Evolutionary conservation across 257 asterid genomes (phyloP), one percentile per base, ranked within the genome.

Genomic region (Agastache rugosa): DNA sequence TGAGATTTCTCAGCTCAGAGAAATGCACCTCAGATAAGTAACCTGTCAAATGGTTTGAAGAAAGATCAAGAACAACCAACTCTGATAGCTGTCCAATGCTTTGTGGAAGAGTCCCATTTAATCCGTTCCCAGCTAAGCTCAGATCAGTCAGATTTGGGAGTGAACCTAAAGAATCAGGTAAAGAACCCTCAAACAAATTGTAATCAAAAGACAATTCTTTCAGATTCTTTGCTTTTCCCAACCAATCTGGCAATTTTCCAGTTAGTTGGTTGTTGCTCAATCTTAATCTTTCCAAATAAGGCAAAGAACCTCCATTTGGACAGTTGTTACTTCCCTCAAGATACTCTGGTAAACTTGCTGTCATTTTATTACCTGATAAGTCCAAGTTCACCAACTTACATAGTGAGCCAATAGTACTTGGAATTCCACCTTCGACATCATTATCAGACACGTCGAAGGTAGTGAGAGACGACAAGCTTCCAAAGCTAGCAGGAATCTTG

Each of bases 211-310:
- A 51, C 35, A 88, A 73, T 55, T 72, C 72, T 37, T 82, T 77
- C 19, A 88, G 86, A 75, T 50, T 77, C 54, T 53, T 67, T 8
- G 82, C 47, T 62, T 71, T 64, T 51, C 87, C 85, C 59, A 84
- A 72, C 90, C 89, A 84, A 62, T 19, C 80, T 5, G 93, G 91
- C 71, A 85, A 34, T 5, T 56, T 78, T 23, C 87, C 93, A 16
- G 47, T 37, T 1, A 85, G 37, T 2, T 74, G 37, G 23, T 87
- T 85, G 73, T 45, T 75, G 77, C 75, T 66, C 76, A 85, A 48
- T 71, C 27, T 23, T 11, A 85, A 59, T 19, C 20, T 17, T 34
- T 25, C 67, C 66, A 87, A 68, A 64, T 68, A 45, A 29, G 83
- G 77, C 65, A 87, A 78, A 23, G 82, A 75, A 53, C 16, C 67